Base-by-base conservation (phyloP, 176 grass and related monocot species). In the Echinochloa phyllopogon region DNA sequence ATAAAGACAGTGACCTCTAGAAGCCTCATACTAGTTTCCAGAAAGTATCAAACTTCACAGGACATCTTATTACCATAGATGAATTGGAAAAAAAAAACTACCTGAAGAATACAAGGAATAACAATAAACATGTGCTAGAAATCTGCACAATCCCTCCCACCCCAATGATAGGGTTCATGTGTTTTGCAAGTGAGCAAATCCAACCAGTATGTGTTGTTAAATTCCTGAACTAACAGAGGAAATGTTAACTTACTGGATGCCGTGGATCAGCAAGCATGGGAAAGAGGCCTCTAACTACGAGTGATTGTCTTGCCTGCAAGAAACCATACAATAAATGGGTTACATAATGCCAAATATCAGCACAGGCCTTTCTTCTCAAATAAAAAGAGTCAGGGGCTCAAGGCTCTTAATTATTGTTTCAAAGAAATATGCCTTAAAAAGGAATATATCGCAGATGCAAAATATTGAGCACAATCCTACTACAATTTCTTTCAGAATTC, bases 211-310 rank as follows among this genome's bases (percentile, higher is more conserved):
- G 38, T 41, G 20, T 29, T 20, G 20, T 53, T 76, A 14, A 33
- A 62, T 55, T 75, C 20, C 21, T 24, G 12, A 72, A n/a, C n/a
- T n/a, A n/a, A 87, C 18, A 40, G n/a, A 65, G 61, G 25, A 69
- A 69, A 51, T 55, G 65, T 7, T 42, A 77, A 92, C 97, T 92
- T 92, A 99, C 97, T 47, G 94, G 94, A 71, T 99, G 97, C 6
- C 97, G 88, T 44, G 97, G 97, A 91, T 99, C 97, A 56, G 97
- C 97, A 73, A 99, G 92, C 92, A 99, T 96, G n/a, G 94, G 97
- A 80, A 96, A 99, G 70, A 99, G 92, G 37, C 97, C 97, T 81
- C 97, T 89, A 62, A 99, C 97, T 86, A 99, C 86, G 69, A 99
- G 97, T 1, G 97, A 96, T 65, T 99, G 97, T 62, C 97, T 96